Base-by-base conservation (phyloP, 495 filamentous ascomycete species). In the Hypoxylon lienhwacheense region DNA sequence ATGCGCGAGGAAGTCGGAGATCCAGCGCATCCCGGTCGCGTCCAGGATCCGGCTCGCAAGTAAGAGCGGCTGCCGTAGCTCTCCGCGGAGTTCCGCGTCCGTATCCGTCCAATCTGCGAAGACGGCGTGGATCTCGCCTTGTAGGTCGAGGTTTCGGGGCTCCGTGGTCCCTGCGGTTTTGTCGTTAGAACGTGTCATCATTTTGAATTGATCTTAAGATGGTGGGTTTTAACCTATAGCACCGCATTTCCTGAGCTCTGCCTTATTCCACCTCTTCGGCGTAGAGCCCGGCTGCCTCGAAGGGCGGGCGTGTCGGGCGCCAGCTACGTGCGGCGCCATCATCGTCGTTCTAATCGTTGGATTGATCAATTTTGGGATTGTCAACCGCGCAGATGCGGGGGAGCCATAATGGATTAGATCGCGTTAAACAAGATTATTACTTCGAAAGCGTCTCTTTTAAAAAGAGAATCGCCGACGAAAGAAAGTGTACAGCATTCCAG, bases 11-110 rank as follows among this genome's bases (percentile, higher is more conserved):
- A 73, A 72, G 19, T 73, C 70, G 12, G 71, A 70, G 0, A 67
- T 39, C 71, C 71, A 73, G 5, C 61, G 65, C 2, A 72, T 47
- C 1, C 68, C 71, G 7, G 49, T 52, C 6, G 55, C 40, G 17
- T 66, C 64, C 7, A 73, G 59, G 31, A 73, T 62, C 11, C 63
- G 62, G 42, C 60, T 70, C 24, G 71, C 66, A 4, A 73, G 63
- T 10, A 67, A 51, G 5, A 71, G 54, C 1, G 68, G 56, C 28
- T 70, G 67, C 14, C 63, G 35, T 16, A 72, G 56, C 32, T 69
- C 69, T n/a, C 22, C 25, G 1, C 21, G 35, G 8, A 68, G 28
- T 6, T 61, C 45, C 20, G 47, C 32, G 17, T 55, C 31, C 12
- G 51, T 20, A 11, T 56, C 36, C 15, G 44, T 33, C 70, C 70